phyloP scores from a whole-genome alignment of 2,329 filamentous ascomycete species.

The Penicillium palitans region DNA sequence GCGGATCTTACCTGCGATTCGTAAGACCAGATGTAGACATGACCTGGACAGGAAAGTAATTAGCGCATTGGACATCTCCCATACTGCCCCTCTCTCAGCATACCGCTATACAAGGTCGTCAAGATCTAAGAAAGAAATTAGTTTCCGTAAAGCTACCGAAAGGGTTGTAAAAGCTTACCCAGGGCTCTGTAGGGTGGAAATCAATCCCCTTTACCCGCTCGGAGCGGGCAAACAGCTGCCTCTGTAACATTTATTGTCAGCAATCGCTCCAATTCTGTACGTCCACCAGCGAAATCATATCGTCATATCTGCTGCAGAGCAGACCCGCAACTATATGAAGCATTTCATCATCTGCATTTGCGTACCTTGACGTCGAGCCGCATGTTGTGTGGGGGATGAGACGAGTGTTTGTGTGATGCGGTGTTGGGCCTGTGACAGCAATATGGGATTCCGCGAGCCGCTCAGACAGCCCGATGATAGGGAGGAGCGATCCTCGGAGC shows the following conservation, averaged over 20 bases:
- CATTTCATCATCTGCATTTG: slow-evolving; percentile 10
- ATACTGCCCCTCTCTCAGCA: slow-evolving; percentile 30
- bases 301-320: background rate
- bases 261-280: slow-evolving; percentile 15
- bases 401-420: slow-evolving; percentile 38
- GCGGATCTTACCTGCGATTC: slow-evolving; percentile 68
- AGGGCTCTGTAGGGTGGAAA: slow-evolving; percentile 95
- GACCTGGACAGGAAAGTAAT: slow-evolving; percentile 57
- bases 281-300: background rate
- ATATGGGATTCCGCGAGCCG: slow-evolving; percentile 35
- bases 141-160: slow-evolving; percentile 12
- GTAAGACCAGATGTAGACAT: slow-evolving; percentile 99
- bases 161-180: slow-evolving; percentile 57
- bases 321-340: background rate
- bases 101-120: slow-evolving; percentile 94
- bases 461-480: slow-evolving; percentile 34
- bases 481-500: slow-evolving; percentile 18
- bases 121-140: slow-evolving; percentile 59
- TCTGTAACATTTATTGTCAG: slow-evolving; percentile 55
- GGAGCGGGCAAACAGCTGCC: slow-evolving; percentile 81
- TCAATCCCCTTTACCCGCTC: slow-evolving; percentile 97
- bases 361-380: slow-evolving; percentile 62
- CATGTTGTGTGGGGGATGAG: slow-evolving; percentile 48
- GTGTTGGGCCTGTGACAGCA: slow-evolving; percentile 33
- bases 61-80: slow-evolving; percentile 24